These are phyloP conservation scores for Cyberlindnera xylosilytica DNA, from an alignment of 805 yeast species.

Conservation along the genomic window DNA sequence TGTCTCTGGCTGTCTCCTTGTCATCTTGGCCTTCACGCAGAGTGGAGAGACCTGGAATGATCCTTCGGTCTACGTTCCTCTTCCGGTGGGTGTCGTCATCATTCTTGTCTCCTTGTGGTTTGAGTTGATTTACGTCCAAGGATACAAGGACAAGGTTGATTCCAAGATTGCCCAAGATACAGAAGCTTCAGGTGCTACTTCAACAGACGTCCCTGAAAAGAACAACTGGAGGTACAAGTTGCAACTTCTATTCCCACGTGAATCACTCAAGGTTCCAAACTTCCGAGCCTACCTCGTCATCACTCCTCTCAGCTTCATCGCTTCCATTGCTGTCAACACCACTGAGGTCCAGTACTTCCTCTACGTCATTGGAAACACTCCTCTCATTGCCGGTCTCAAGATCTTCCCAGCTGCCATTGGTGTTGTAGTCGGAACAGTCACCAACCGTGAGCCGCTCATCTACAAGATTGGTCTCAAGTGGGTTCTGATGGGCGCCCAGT, in stretches of 20 bases:
- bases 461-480: conserved; percentile 23
- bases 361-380: conserved; percentile 27
- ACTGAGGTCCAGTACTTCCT: conserved; percentile 27
- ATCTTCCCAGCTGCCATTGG: conserved; percentile 33
- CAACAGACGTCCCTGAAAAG: too few species aligned
- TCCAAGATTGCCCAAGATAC: too few species aligned
- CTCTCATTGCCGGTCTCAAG: conserved; percentile 35
- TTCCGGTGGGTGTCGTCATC: conserved; percentile 35
- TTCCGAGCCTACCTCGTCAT: conserved; percentile 23
- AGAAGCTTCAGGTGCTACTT: too few species aligned
- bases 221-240: conserved; percentile 3
- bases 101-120: conserved; percentile 26
- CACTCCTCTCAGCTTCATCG: conserved; percentile 20
- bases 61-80: conserved; percentile 39
- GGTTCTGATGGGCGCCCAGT: conserved; percentile 11
- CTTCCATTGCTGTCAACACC: conserved; percentile 21
- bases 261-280: conserved; percentile 27
- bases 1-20: conserved; percentile 34
- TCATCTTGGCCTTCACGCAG: conserved; percentile 42
- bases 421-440: conserved; percentile 25
- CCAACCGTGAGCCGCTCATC: conserved; percentile 22
- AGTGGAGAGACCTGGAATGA: conserved; percentile 41
- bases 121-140: conserved; percentile 28
- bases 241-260: conserved; percentile 28
- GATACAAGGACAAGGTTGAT: conserved; percentile 10